phyloP scores from a whole-genome alignment of 345 rosid species.

The Populus euphratica region DNA sequence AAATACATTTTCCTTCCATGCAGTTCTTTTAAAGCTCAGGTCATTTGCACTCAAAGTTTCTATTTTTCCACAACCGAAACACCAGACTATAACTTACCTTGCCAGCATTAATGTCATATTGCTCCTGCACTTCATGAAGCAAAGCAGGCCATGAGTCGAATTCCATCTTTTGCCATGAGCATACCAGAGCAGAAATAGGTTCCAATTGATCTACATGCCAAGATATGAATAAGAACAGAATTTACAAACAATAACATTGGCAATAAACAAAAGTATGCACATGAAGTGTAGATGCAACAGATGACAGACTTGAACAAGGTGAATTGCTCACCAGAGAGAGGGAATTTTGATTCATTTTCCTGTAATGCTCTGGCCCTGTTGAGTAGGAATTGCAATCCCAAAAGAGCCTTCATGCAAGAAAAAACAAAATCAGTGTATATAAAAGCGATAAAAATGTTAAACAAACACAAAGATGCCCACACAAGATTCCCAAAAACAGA shows the following conservation, averaged over 20 bases:
- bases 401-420: conserved; percentile 54
- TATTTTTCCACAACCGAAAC: not conserved
- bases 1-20: no score
- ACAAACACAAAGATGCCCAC: not conserved
- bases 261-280: not conserved
- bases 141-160: conserved; percentile 75
- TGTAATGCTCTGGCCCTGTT: conserved; percentile 48
- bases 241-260: not conserved
- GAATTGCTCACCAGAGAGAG: conserved; percentile 55
- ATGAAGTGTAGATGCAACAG: not conserved
- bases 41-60: no score
- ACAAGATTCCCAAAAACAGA: not conserved
- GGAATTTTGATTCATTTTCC: conserved; percentile 66
- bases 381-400: conserved; percentile 78
- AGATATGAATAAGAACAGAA: conserved; percentile 5
- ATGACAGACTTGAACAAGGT: not conserved
- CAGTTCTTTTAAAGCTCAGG: no score
- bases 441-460: not conserved
- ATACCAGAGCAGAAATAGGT: conserved; percentile 56
- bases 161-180: conserved; percentile 88
- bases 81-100: conserved; percentile 45
- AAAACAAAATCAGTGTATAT: not conserved
- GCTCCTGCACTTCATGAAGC: conserved; percentile 82
- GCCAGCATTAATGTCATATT: conserved; percentile 71
- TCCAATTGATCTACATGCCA: conserved; percentile 52